These are phyloP conservation scores for Rhodotorula diobovata DNA, from an alignment of 768 basidiomycete species.

Conservation along the genomic window DNA sequence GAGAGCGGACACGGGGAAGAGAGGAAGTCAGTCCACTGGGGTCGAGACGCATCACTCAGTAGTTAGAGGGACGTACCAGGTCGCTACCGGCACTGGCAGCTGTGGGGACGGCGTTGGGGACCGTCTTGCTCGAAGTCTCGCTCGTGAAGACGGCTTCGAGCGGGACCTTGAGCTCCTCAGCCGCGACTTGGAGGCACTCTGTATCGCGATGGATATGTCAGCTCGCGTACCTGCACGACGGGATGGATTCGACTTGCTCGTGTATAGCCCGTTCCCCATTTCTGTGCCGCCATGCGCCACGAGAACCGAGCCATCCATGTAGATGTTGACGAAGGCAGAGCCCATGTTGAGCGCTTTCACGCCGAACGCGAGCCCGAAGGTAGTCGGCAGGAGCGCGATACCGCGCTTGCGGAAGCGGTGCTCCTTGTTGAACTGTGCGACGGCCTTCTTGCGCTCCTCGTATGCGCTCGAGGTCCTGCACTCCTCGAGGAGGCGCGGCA, in stretches of 20 bases:
- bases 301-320: constrained; percentile 40
- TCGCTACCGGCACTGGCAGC: constrained; percentile 31
- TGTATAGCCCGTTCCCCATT: constrained; percentile 5
- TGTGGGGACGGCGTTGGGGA: constrained; percentile 40
- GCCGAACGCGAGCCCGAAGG: constrained; percentile 41
- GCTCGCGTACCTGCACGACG: constrained; percentile 16
- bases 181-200: constrained; percentile 42
- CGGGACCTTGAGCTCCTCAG: constrained; percentile 39
- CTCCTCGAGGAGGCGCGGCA: constrained; percentile 38
- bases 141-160: constrained; percentile 41
- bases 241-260: neutral
- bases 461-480: constrained; percentile 30
- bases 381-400: constrained; percentile 38
- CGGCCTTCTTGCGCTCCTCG: constrained; percentile 31
- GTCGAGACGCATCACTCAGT: no score
- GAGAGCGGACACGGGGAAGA: no score
- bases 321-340: constrained; percentile 28
- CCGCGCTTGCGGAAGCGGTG: constrained; percentile 42
- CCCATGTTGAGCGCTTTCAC: constrained; percentile 36
- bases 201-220: neutral
- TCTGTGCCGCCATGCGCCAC: constrained; percentile 44
- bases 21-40: no score
- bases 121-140: constrained; percentile 41
- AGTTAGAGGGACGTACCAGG: neutral
- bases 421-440: constrained; percentile 40